Evolutionary conservation across 2,329 filamentous ascomycete species (phyloP), one percentile per base, ranked within the genome.

Genomic region (Tolypocladium nubicola): DNA sequence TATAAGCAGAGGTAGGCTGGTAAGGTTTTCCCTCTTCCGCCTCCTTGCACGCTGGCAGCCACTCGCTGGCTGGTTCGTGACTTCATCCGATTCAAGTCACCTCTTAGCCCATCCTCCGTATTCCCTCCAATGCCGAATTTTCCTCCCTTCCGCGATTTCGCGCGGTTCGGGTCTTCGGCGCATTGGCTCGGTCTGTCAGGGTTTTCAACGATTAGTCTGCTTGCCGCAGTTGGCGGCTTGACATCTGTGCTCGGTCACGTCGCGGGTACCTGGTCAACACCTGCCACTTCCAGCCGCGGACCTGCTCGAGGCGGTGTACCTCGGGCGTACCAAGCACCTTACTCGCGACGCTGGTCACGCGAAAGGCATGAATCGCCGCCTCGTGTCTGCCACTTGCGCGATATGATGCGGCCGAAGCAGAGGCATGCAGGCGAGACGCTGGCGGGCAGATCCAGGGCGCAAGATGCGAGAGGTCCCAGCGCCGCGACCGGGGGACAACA

Each of bases 91-190:
- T 62, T 61, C 56, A 62, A 62, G 64, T 68, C 47, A 13, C 19
- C 47, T 35, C 26, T 35, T 5, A 30, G 13, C 19, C 41, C 41
- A 45, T 14, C 41, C 23, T 47, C 45, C 26, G 26, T 49, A 23
- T 19, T 33, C 45, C 33, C 7, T 33, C 2, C 14, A 1, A 26
- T 8, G 21, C 43, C 21, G 16, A 33, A n/a, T 35, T 50, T 21
- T 35, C 16, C 30, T 35, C 26, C 21, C 43, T 19, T 19, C 23
- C 23, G 23, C 23, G 43, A 38, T 38, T 7, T 16, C 37, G 37
- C 37, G 5, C 37, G 11, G 35, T 5, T 37, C 63, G 62, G 63
- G 63, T 61, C 58, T 65, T 65, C 59, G 60, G 63, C 60, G 50
- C 61, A 59, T 58, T 60, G 23, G 52, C 21, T 30, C 21, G 52